These are phyloP conservation scores for Penicillium sp. DNA, from an alignment of 2,329 filamentous ascomycete genomes.

Conservation along the genomic window DNA sequence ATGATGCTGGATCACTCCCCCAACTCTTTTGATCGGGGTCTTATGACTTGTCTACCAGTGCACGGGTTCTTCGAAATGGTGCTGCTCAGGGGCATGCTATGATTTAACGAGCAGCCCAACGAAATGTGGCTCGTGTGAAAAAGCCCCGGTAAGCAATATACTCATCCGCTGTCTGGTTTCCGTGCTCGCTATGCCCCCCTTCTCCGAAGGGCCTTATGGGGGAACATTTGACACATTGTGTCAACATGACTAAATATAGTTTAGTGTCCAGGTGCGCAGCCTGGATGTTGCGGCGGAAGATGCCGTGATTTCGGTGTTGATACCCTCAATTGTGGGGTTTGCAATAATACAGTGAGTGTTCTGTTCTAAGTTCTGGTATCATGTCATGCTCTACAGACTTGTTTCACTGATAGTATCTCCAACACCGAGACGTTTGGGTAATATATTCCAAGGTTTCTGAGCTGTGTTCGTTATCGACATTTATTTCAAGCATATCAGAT, in stretches of 20 bases:
- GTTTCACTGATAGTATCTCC: not conserved
- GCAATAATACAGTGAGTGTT: not conserved
- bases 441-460: too few relatives aligned
- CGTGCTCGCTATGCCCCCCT: too few relatives aligned
- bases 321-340: not conserved
- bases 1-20: not conserved
- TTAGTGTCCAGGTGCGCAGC: not conserved
- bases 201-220: too few relatives aligned
- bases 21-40: too few relatives aligned
- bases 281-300: not conserved
- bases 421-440: too few relatives aligned
- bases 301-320: not conserved
- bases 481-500: too few relatives aligned
- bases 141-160: not conserved
- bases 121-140: constrained; percentile 8
- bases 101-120: not conserved
- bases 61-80: not conserved
- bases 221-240: too few relatives aligned
- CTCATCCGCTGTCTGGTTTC: too few relatives aligned
- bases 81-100: constrained; percentile 3
- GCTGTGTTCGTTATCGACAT: too few relatives aligned
- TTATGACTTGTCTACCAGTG: not conserved
- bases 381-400: too few relatives aligned
- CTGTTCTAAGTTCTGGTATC: not conserved
- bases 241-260: not conserved